Evolutionary conservation across 2,329 filamentous ascomycete species (phyloP), one percentile per base, ranked within the genome.

Genomic region (Hypoxylon sp.): DNA sequence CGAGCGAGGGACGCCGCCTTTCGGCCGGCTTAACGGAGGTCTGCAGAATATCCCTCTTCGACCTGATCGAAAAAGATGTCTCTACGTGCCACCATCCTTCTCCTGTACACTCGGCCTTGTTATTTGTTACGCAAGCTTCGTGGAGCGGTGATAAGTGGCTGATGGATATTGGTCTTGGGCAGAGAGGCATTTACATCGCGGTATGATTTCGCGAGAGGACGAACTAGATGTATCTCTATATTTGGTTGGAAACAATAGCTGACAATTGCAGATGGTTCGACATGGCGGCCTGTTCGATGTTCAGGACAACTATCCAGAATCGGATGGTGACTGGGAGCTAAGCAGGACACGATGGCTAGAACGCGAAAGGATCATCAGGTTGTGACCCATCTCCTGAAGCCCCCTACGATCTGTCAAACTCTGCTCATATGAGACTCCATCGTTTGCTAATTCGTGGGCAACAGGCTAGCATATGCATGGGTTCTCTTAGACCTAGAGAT

Each of bases 61-160:
- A 65, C 8, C 19, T 57, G 10, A 46, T 65, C 24, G 63, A 65
- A 24, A 65, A 60, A 33, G 50, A 65, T 55, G 57, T 65, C 14
- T 65, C 63, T 17, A 52, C 46, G 10, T 55, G 63, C 17, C 63
- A 65, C 19, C 63, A 65, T 8, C 57, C 39, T 3, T 44, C 60
- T 9, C 39, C 57, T 19, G 44, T 65, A 10, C 63, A 65, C 33
- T 55, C 54, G n/a, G 63, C 63, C 2, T 19, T 65, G 14, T 13
- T 65, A 13, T 65, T 65, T 50, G 55, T 65, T 44, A 65, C 29
- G 5, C 63, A 65, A 37, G 63, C 63, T 19, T 51, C 55, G 5
- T 65, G 63, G 63, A 65, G 63, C 11, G 63, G 63, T 2, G 63
- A 65, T 33, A 65, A 65, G 17, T 65, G 63, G 63, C 39, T 65